These are phyloP conservation scores for Leucocoprinus birnbaumii DNA, from an alignment of 768 basidiomycete genomes.

Conservation along the genomic window DNA sequence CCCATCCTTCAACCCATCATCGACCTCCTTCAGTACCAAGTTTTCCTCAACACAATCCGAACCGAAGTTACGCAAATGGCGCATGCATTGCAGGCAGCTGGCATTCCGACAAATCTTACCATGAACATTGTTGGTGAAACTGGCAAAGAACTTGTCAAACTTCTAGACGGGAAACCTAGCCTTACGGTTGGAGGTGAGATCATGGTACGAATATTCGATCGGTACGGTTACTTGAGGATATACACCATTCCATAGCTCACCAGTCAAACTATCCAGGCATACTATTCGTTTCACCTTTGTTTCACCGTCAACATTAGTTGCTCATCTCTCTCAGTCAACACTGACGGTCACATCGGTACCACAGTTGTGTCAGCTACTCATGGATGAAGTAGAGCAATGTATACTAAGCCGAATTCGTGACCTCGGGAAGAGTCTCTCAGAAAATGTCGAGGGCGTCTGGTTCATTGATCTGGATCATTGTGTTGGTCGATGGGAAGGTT, in stretches of 20 bases:
- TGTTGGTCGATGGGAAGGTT: conserved; percentile 80
- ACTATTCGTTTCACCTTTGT: conserved; percentile 72
- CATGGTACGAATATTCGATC: conserved; percentile 64
- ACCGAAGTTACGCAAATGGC: conserved; percentile 52
- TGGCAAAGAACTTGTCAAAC: conserved; percentile 53
- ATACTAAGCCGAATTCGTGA: conserved; percentile 69
- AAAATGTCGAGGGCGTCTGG: conserved; percentile 65
- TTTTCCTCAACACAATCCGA: conserved; percentile 65
- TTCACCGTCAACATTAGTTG: conserved; percentile 75
- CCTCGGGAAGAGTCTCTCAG: conserved; percentile 52
- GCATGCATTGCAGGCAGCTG: conserved; percentile 45
- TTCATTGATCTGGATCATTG: conserved; percentile 73
- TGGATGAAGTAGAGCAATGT: conserved; percentile 74
- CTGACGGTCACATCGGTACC: conserved; percentile 70
- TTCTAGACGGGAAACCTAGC: conserved; percentile 33
- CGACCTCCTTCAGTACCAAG: conserved; percentile 76
- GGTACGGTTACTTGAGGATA: conserved; percentile 33
- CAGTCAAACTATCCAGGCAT: conserved; percentile 41
- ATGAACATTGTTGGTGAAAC: conserved; percentile 69
- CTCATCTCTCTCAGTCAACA: conserved; percentile 79
- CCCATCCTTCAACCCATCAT: conserved; percentile 71
- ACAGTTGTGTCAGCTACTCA: conserved; percentile 70
- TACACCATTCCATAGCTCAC: background rate
- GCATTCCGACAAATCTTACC: conserved; percentile 53
- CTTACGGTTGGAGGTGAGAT: conserved; percentile 68